Base-by-base conservation (phyloP, 768 basidiomycete genomes). In the Rickenella mellea region DNA sequence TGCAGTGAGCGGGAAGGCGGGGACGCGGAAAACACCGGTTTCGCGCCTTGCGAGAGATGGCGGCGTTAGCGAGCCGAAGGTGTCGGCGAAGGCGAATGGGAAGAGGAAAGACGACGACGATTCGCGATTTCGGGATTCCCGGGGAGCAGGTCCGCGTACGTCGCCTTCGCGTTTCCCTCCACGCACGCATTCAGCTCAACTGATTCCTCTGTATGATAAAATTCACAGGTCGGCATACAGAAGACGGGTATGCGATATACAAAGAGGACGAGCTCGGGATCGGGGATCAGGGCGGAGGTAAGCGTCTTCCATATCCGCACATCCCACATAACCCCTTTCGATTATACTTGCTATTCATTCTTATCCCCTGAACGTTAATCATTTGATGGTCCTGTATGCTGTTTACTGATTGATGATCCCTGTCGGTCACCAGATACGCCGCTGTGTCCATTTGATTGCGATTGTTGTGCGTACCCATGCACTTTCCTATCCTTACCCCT, bases 381-480 rank as follows among this genome's bases (percentile, higher is more conserved):
- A n/a, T n/a, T n/a, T 26, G n/a, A n/a, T n/a, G n/a, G n/a, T n/a
- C n/a, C n/a, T n/a, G n/a, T n/a, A n/a, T n/a, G n/a, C n/a, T n/a
- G n/a, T n/a, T n/a, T n/a, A n/a, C n/a, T n/a, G n/a, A n/a, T n/a
- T n/a, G n/a, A n/a, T n/a, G n/a, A n/a, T n/a, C n/a, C n/a, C n/a
- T n/a, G n/a, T n/a, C n/a, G n/a, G n/a, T n/a, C n/a, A n/a, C n/a
- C n/a, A 91, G 88, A 85, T 58, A 89, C 88, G 0, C 74, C 83
- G 3, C 59, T 84, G 29, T 91, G 88, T 64, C 89, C 89, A 5
- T 91, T 91, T 55, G 89, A 91, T 57, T 91, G 89, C 59, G 69
- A 85, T 27, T 91, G 89, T 52, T 91, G 89, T 88, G 53, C 62
- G 85, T 67, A 12, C 27, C n/a, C 26, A 33, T 7, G n/a, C 20